Evolutionary conservation across 257 asterid genomes (phyloP), one percentile per base, ranked within the genome.

Genomic region (Forsythia suspensa): DNA sequence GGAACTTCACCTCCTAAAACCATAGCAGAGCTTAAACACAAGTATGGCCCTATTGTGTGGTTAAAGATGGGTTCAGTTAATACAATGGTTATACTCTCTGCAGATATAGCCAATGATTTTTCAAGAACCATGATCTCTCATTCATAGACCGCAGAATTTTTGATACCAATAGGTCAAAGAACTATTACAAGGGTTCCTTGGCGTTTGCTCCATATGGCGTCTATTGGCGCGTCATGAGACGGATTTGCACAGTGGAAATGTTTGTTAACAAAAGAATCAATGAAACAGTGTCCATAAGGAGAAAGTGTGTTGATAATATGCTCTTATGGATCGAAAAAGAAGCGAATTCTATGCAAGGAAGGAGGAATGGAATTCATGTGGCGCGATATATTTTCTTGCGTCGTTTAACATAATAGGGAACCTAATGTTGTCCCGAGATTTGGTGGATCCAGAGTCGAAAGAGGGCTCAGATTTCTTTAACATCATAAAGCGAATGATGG

Each of bases 51-150:
- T 1, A 76, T 90, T 41, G 39, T 86, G 46, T 83, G 90, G 88
- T 89, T 89, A 41, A 75, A 66, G 73, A 77, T 87, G 21, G 93
- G 93, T 38, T 83, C 90, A 0, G 77, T 83, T 77, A 83, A 86
- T 85, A 89, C 91, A 6, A 74, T 91, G 87, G 89, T 86, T n/a
- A 82, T 87, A 8, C 86, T 81, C 63, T 76, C 76, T 38, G 81
- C 89, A 3, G 81, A 76, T 1, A 65, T 87, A 0, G 91, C 91
- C 5, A 75, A 84, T 1, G 92, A 81, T 85, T 91, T n/a, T 89
- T 89, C 85, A 91, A 89, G 82, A 89, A 86, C 48, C 92, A 89
- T 76, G 96, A 91, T 61, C 87, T 83, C n/a, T 87, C 87, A 3
- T 89, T 91, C 16, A 84, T 88, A 0, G 91, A 84, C 75, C 80